Evolutionary conservation across 225 moss, liverwort and hornwort genomes (phyloP).

Genomic region (Lunularia cruciata): DNA sequence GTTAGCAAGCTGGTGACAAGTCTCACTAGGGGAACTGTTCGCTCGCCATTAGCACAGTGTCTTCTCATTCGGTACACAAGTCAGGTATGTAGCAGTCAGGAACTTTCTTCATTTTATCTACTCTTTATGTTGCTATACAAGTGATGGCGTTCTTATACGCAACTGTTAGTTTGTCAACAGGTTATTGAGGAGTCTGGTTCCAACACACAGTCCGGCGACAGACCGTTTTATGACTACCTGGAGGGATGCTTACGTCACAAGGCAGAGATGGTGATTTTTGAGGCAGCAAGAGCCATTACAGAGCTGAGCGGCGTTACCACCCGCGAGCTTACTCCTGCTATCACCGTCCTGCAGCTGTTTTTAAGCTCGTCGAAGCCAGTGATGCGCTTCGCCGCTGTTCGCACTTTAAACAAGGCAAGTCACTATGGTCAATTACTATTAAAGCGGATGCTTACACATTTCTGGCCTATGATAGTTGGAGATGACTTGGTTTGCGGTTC

Average conservation of each 20-base stretch:
- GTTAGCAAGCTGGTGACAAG: slow-evolving; percentile 86
- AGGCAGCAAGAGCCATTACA: slow-evolving; percentile 80
- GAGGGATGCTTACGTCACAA: slow-evolving; percentile 81
- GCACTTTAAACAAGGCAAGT: slow-evolving; percentile 77
- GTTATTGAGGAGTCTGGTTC: slow-evolving; percentile 70
- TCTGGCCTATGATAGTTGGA: no score
- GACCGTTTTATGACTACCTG: slow-evolving; percentile 81
- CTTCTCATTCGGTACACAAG: slow-evolving; percentile 85
- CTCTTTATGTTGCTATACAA: no score
- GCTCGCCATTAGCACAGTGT: slow-evolving; percentile 83
- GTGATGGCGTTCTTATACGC: background rate
- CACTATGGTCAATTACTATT: no score
- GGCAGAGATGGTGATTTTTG: slow-evolving; percentile 90
- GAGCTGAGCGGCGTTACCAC: slow-evolving; percentile 70
- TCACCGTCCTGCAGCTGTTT: slow-evolving; percentile 82
- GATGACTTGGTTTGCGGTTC: no score
- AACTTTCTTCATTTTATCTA: background rate
- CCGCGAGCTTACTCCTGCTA: slow-evolving; percentile 83
- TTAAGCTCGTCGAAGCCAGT: slow-evolving; percentile 89
- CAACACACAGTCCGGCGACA: slow-evolving; percentile 67
- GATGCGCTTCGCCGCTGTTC: slow-evolving; percentile 86
- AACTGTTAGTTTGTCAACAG: slow-evolving; percentile 30
- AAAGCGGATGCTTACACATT: no score
- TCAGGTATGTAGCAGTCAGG: slow-evolving; percentile 48
- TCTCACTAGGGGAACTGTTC: slow-evolving; percentile 72